Percentiles rank a stretch among this genome's conserved stretches.
These are phyloP conservation scores for Linnemannia exigua DNA, from an alignment of 192 early-diverging fungal genomes.

Conservation along the genomic window DNA sequence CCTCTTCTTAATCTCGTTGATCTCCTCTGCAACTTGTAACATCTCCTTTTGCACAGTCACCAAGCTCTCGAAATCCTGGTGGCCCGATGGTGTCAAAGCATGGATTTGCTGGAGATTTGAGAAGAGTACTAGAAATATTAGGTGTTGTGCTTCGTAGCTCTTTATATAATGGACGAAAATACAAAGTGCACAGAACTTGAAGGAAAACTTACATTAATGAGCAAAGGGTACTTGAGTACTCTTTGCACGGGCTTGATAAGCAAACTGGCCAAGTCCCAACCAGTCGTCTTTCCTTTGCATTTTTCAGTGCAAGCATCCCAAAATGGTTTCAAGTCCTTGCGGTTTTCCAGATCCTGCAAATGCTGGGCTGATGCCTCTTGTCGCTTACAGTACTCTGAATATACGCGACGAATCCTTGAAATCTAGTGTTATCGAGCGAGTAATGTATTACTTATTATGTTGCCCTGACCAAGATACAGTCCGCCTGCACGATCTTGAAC, in stretches of 20 bases:
- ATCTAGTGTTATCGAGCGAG: conserved; percentile 21
- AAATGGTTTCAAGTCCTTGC: conserved; percentile 45
- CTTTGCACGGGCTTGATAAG: conserved; percentile 98
- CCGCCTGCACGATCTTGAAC: no score
- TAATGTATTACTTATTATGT: neutral
- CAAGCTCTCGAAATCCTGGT: conserved; percentile 72
- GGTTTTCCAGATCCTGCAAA: conserved; percentile 72
- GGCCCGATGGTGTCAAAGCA: conserved; percentile 66
- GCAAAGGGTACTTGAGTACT: conserved; percentile 95
- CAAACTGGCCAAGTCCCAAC: conserved; percentile 94
- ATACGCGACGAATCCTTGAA: conserved; percentile 62
- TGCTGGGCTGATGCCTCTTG: conserved; percentile 76
- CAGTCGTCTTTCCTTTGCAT: conserved; percentile 79
- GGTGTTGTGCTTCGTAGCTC: neutral
- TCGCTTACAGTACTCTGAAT: conserved; percentile 83
- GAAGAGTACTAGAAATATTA: neutral
- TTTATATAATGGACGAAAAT: no score
- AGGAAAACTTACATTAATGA: conserved; percentile 72
- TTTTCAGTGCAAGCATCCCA: conserved; percentile 71
- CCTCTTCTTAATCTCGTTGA: conserved; percentile 89
- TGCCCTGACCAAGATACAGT: neutral
- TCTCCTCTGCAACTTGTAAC: conserved; percentile 80
- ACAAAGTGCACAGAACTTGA: neutral
- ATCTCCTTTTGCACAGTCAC: conserved; percentile 63
- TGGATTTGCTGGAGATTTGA: conserved; percentile 63